Base-by-base conservation (phyloP, 495 filamentous ascomycete genomes). In the Penicillium longicatenatum region DNA sequence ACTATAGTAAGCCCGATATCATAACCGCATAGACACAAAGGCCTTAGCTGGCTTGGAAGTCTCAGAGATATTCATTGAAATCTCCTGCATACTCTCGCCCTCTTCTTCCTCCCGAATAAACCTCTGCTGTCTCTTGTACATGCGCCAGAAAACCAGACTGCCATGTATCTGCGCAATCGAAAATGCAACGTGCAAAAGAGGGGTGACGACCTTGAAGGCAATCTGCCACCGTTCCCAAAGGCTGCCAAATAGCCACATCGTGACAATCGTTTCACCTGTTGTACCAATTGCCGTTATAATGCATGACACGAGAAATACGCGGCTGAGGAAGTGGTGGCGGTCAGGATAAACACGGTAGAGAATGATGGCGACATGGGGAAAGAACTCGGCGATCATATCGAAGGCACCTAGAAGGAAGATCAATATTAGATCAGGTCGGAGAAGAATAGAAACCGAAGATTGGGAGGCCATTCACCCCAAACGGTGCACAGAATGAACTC, bases 291-390 rank as follows among this genome's bases (percentile, higher is more conserved):
- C 66, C 4, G 78, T 82, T 4, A 73, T 71, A 43, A 77, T 52
- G 42, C 61, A 71, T 5, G 76, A 74, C 2, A 69, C 31, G 8
- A 66, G 50, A 55, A 81, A 80, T 42, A 81, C 53, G 2, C 68
- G 69, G n/a, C 59, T 61, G 50, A 80, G 75, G 54, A 80, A 79
- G 0, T 52, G 54, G 59, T 79, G 79, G 3, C 59, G 61, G 1
- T 61, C 50, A 0, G 78, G 75, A 52, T 71, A 75, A 16, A 79
- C 49, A 6, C 77, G 75, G 60, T 80, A 80, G 11, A 80, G 70
- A 42, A 80, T 77, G 55, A 80, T 80, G 19, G 78, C 73, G 48
- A 80, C 52, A 37, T 82, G 79, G 2, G 79, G 79, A 49, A 78
- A 73, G 58, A 80, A 77, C 59, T 82, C 79, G 33, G 73, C 77